These are phyloP conservation scores for Stephanodiscus triporus DNA, from an alignment of 108 stramenopile genomes.

Conservation along the genomic window DNA sequence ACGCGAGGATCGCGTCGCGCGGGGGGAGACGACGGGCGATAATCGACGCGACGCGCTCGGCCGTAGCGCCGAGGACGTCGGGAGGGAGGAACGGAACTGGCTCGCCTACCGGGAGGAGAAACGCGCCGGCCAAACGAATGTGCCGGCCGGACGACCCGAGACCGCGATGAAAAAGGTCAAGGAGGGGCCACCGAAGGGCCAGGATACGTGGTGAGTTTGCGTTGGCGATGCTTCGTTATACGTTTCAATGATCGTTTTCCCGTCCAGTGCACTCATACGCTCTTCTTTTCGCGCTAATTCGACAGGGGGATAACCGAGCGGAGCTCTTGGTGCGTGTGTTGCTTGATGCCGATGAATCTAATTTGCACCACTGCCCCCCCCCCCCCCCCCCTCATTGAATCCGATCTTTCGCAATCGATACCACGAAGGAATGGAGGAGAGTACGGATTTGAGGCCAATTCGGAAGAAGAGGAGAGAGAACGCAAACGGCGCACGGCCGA, in stretches of 20 bases:
- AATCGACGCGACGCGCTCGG: slow-evolving; percentile 52
- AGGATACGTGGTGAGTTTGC: slow-evolving; percentile 36
- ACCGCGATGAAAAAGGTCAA: slow-evolving; percentile 26
- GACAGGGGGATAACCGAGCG: slow-evolving; percentile 42
- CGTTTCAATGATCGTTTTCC: background rate
- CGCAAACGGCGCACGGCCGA: slow-evolving; percentile 19
- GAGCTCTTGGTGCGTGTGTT: slow-evolving; percentile 27
- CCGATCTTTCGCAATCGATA: background rate
- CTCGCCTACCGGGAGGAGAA: slow-evolving; percentile 73
- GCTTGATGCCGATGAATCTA: background rate
- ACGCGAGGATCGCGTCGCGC: slow-evolving; percentile 68
- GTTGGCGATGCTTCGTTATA: background rate
- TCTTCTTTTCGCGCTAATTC: background rate
- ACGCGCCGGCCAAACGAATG: slow-evolving; percentile 40
- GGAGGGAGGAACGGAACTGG: slow-evolving; percentile 72
- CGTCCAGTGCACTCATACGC: background rate
- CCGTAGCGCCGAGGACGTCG: slow-evolving; percentile 50
- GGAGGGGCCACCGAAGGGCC: slow-evolving; percentile 30
- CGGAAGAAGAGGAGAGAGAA: slow-evolving; percentile 36
- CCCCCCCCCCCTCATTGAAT: background rate
- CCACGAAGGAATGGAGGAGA: slow-evolving; percentile 44
- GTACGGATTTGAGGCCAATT: slow-evolving; percentile 37
- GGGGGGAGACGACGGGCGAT: slow-evolving; percentile 44
- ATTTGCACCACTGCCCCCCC: background rate
- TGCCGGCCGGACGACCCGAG: slow-evolving; percentile 1